phyloP scores from a whole-genome alignment of 768 basidiomycete species.

The Trametes villosa region DNA sequence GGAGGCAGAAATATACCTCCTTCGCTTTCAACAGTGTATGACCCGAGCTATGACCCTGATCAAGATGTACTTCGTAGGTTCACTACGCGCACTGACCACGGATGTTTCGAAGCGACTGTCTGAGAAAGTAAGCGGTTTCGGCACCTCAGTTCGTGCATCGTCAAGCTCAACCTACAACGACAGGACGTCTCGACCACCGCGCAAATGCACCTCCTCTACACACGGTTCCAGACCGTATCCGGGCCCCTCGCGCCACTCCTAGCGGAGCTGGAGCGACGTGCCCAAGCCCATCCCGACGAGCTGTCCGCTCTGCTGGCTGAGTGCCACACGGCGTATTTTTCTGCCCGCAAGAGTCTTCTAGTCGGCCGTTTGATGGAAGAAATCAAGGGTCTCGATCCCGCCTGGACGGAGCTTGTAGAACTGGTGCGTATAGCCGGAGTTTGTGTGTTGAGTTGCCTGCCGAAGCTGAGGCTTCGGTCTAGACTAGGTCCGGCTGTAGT shows the following conservation, averaged over 20 bases:
- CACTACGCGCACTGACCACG: constrained; percentile 73
- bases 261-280: constrained; percentile 83
- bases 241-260: constrained; percentile 76
- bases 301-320: constrained; percentile 79
- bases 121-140: constrained; percentile 61
- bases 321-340: constrained; percentile 87
- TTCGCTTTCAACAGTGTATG: constrained; percentile 98
- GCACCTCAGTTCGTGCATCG: not conserved
- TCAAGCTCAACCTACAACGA: constrained; percentile 3
- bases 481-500: constrained; percentile 92
- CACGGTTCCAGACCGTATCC: constrained; percentile 79
- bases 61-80: constrained; percentile 94
- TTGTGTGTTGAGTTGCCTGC: not conserved
- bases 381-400: constrained; percentile 81
- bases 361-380: constrained; percentile 78
- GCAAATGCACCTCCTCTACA: constrained; percentile 85
- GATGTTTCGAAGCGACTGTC: constrained; percentile 77
- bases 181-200: constrained; percentile 82
- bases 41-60: constrained; percentile 97
- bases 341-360: constrained; percentile 70
- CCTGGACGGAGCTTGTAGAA: constrained; percentile 82
- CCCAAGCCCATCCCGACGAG: constrained; percentile 79
- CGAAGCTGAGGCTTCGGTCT: not conserved
- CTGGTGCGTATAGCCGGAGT: constrained; percentile 52
- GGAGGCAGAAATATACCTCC: constrained; percentile 92